These are phyloP conservation scores for Tylopilus sp. DNA, from an alignment of 1,284 basidiomycete species.

Conservation along the genomic window DNA sequence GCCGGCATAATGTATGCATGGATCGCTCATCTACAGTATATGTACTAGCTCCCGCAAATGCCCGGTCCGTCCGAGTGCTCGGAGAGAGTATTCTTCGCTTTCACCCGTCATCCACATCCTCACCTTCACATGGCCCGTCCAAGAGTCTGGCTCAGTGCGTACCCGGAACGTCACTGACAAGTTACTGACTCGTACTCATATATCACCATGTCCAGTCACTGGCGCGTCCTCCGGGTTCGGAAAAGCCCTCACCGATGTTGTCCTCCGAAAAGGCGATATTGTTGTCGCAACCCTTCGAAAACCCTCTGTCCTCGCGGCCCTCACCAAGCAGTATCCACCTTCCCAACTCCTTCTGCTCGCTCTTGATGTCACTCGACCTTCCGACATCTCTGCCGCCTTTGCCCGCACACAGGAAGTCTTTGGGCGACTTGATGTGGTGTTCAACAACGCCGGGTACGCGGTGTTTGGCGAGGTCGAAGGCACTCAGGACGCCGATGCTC, in stretches of 20 bases:
- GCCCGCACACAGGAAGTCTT: constrained; percentile 7
- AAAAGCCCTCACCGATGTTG: constrained; percentile 25
- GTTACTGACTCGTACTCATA: not conserved
- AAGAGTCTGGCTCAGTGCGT: constrained; percentile 18
- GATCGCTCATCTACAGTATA: too few species aligned
- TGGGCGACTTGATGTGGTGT: constrained; percentile 19
- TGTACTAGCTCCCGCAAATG: too few species aligned
- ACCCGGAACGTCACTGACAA: not conserved
- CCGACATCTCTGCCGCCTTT: constrained; percentile 20
- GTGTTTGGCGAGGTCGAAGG: constrained; percentile 14
- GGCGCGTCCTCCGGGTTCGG: constrained; percentile 38
- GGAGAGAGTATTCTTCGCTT: too few species aligned
- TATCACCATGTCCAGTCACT: constrained; percentile 29
- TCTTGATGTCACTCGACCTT: constrained; percentile 17
- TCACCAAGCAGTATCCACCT: constrained; percentile 13
- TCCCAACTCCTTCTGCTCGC: constrained; percentile 12
- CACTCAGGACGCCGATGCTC: constrained; percentile 6
- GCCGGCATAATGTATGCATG: too few species aligned
- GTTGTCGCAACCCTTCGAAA: constrained; percentile 35
- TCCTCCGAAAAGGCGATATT: constrained; percentile 32
- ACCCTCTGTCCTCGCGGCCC: constrained; percentile 24
- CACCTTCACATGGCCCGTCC: not conserved
- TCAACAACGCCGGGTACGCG: constrained; percentile 21
- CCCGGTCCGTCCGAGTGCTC: too few species aligned
- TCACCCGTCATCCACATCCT: too few species aligned